Evolutionary conservation across 2,329 filamentous ascomycete genomes (phyloP).

Genomic region (Apiospora kogelbergensis): DNA sequence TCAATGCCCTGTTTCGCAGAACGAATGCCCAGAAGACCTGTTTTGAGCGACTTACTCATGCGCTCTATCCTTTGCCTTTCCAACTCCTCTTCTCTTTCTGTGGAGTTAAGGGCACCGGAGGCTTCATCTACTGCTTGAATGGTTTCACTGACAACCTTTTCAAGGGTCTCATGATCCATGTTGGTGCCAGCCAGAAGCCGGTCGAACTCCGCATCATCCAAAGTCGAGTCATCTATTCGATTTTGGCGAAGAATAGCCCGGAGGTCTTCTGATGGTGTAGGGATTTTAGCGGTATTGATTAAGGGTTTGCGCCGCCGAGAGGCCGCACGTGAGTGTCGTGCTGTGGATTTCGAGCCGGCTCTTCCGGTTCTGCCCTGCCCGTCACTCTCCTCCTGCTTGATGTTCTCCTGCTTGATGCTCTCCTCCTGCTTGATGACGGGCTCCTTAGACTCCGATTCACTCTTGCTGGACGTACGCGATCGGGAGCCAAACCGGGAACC

Average conservation of each 20-base stretch:
- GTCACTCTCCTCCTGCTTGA: conserved; percentile 12
- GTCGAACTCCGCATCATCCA: conserved; percentile 52
- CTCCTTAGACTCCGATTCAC: neutral
- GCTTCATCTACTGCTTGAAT: conserved; percentile 22
- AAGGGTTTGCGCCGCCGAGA: conserved; percentile 45
- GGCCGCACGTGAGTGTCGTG: conserved; percentile 35
- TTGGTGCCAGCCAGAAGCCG: conserved; percentile 45
- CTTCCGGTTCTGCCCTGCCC: conserved; percentile 11
- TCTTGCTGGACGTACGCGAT: neutral
- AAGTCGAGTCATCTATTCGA: conserved; percentile 58
- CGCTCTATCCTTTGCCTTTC: conserved; percentile 37
- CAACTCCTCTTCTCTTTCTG: conserved; percentile 20
- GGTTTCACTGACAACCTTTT: conserved; percentile 27
- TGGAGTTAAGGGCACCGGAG: neutral
- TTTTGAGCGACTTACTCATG: conserved; percentile 53
- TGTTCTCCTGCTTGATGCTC: neutral
- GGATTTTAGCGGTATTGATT: conserved; percentile 53
- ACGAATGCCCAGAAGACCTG: conserved; percentile 51
- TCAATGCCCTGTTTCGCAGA: conserved; percentile 59
- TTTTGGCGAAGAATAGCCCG: conserved; percentile 51
- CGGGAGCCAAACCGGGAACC: neutral
- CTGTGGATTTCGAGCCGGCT: conserved; percentile 21
- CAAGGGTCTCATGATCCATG: conserved; percentile 26
- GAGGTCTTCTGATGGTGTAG: conserved; percentile 57
- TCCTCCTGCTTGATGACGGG: neutral